Base-by-base conservation (phyloP, 1,284 basidiomycete species). In the Cryptococcus hybrid region DNA sequence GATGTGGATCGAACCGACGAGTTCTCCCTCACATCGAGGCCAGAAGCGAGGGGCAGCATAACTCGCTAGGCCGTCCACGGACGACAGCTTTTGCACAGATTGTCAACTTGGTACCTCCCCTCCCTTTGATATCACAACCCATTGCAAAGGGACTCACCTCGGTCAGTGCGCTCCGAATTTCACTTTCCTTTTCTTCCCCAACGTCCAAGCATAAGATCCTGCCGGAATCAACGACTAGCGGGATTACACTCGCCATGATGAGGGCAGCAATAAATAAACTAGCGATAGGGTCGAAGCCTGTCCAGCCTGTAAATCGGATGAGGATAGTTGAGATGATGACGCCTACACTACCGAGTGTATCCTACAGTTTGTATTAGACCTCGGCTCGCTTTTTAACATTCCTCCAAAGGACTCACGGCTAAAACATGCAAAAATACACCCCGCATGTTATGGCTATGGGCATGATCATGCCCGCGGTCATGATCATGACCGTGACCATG, bases 231-330 rank as follows among this genome's bases (percentile, higher is more conserved):
- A 95, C 84, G 18, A 99, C 92, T 43, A 99, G 85, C 7, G 96
- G 96, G 18, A 96, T 83, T 18, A 99, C 96, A 68, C 90, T 93
- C 3, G 90, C 95, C 35, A 92, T 90, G 67, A 99, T 99, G 62
- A 99, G 81, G 7, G 91, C 80, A 1, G 96, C 96, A 67, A 99
- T 99, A 74, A 99, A 94, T 42, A 99, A 81, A 8, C 92, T 96
- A 0, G 96, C 96, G 60, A 99, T 93, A 2, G 96, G 96, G 77
- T 99, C 96, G 73, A 98, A 99, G 13, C 94, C 94, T 2, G 96
- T 99, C 94, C 94, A 99, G n/a, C 95, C 95, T 67, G 96, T 99
- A 59, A 88, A 88, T 67, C 95, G 87, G 65, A 99, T 99, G 58
- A 99, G 83, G 12, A 99, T 80, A 3, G 96, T 99, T 24, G 94